Base-by-base conservation (phyloP, 352 stramenopile species). In the Nothophytophthora sp. region DNA sequence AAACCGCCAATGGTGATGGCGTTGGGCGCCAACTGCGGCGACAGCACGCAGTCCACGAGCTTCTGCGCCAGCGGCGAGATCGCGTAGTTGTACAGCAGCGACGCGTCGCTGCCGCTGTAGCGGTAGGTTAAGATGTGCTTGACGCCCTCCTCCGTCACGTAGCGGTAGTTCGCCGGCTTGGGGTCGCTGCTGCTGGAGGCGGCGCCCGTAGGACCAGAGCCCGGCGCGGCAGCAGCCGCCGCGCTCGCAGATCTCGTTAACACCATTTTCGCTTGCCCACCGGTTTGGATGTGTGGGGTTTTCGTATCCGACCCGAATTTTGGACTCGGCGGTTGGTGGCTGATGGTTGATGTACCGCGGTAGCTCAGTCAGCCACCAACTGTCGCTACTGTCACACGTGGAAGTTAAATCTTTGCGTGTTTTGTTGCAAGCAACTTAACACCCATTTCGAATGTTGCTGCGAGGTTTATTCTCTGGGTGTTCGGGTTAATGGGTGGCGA, bases 61-160 rank as follows among this genome's bases (percentile, higher is more conserved):
- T 66, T 69, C 57, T 95, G 81, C 25, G 81, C 83, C 20, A 76
- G 35, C 6, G 85, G 85, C 39, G 81, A 93, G 63, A 92, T 81
- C 22, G 88, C 56, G 68, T 90, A 54, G 52, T 91, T 93, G 79
- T 95, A 95, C 43, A 93, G 43, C 8, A 92, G 56, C 48, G 81
- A 92, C 18, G 74, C 73, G 44, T 95, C 85, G 46, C 73, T 90
- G 58, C 85, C 85, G 66, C 81, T 92, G 71, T 95, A 95, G 70
- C 90, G 87, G 55, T 95, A 92, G 19, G 76, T 60, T 55, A 84
- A 46, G 27, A 92, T 77, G 50, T 73, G 67, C 51, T 83, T 76
- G 37, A 82, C 81, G 44, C 82, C 82, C 4, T 87, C 73, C 36
- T 76, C 67, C 20, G 79, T 86, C 42, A 94, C 69, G 68, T 92